Conservation (phyloP, 2,329 filamentous ascomycete species). For the Gnomoniopsis smithogilvyi region DNA sequence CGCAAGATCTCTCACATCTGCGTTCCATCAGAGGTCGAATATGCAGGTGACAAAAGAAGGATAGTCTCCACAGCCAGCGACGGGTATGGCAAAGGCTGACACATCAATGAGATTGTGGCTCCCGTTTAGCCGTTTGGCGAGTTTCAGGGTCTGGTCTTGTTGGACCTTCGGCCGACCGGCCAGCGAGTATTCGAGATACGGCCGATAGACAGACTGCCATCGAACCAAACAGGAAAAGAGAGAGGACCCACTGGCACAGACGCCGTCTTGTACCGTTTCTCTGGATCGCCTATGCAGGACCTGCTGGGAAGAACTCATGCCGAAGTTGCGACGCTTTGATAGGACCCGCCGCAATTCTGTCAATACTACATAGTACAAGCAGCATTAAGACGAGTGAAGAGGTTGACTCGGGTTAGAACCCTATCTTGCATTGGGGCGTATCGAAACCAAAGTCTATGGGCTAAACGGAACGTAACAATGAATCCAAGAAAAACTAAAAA, state of each 20-base stretch:
- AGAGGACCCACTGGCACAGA: neutral
- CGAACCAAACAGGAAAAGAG: neutral
- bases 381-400: neutral
- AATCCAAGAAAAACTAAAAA: neutral
- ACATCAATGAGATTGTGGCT: conserved; percentile 46
- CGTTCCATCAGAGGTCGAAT: neutral
- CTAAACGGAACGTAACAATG: too few relatives aligned
- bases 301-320: neutral
- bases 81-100: conserved; percentile 36
- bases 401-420: neutral
- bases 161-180: conserved; percentile 28
- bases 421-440: too few relatives aligned
- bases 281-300: conserved; percentile 6
- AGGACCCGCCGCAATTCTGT: neutral
- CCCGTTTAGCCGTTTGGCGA: conserved; percentile 45
- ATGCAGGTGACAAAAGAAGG: neutral
- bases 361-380: neutral
- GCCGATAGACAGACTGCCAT: too few relatives aligned
- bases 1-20: too few relatives aligned
- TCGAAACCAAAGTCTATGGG: too few relatives aligned
- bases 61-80: conserved; percentile 1
- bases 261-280: neutral
- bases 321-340: too few relatives aligned
- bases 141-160: conserved; percentile 45
- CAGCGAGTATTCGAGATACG: too few relatives aligned